A percentile compares a stretch with the other conserved stretches of the same genome.
These are phyloP conservation scores for Dendrobium chrysotoxum DNA, from an alignment of 106 monocot genomes.

Conservation along the genomic window DNA sequence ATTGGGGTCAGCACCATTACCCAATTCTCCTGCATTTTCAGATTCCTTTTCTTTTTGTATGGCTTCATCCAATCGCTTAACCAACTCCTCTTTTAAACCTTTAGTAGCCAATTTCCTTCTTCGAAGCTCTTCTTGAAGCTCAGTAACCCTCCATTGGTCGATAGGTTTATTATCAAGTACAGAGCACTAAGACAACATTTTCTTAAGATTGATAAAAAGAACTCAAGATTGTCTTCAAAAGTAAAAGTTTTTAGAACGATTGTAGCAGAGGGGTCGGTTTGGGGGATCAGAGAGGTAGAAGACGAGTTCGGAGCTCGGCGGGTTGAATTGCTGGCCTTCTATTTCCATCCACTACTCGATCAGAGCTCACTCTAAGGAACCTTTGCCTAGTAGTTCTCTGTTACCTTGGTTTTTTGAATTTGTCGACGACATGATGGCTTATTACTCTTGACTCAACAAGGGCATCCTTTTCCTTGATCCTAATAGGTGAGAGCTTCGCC, in stretches of 20 bases:
- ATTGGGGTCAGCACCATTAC: neutral
- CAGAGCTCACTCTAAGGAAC: conserved; percentile 25
- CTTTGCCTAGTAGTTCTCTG: conserved; percentile 13
- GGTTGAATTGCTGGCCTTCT: conserved; percentile 36
- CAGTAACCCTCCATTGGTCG: conserved; percentile 91
- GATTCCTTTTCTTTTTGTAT: conserved; percentile 26
- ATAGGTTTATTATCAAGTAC: conserved; percentile 63
- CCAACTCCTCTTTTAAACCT: conserved; percentile 79
- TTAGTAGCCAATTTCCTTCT: conserved; percentile 53
- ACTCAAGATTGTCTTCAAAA: neutral
- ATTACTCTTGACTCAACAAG: conserved; percentile 41
- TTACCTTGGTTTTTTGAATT: conserved; percentile 20
- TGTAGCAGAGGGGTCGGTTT: neutral
- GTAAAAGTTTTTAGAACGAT: neutral
- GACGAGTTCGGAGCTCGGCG: conserved; percentile 25
- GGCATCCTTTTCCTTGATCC: conserved; percentile 14
- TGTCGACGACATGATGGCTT: conserved; percentile 27
- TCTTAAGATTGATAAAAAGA: conserved; percentile 1
- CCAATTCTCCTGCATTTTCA: conserved; percentile 6
- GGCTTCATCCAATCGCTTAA: conserved; percentile 57
- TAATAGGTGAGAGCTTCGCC: conserved; percentile 48
- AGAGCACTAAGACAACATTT: conserved; percentile 46
- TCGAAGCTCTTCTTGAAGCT: conserved; percentile 73
- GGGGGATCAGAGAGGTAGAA: conserved; percentile 23
- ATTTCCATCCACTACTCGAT: conserved; percentile 51